Conservation (phyloP, 2,329 filamentous ascomycete species). For the Botryotinia convoluta region DNA sequence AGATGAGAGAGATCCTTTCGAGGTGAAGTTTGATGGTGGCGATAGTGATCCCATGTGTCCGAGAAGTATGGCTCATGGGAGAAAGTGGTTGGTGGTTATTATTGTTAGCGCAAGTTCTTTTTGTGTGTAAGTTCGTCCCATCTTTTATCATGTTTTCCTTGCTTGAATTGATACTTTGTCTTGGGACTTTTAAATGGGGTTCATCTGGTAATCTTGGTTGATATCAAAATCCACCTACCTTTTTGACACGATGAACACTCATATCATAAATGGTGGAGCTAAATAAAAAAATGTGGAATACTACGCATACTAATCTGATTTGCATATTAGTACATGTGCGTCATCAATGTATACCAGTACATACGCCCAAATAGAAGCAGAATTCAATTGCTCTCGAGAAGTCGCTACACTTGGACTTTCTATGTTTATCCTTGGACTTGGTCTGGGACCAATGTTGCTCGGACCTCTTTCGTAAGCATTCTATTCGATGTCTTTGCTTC, state of each 20-base stretch:
- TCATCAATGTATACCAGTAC: slow-evolving; percentile 88
- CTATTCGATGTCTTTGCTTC: slow-evolving; percentile 19
- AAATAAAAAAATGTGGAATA: not conserved
- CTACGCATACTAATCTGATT: not conserved
- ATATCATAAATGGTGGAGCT: not conserved
- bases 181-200: not conserved
- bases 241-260: not conserved
- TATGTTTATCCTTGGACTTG: slow-evolving; percentile 76
- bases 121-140: slow-evolving; percentile 67
- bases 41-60: slow-evolving; percentile 73
- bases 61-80: slow-evolving; percentile 60
- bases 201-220: not conserved
- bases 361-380: slow-evolving; percentile 70
- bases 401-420: slow-evolving; percentile 79
- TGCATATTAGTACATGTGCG: slow-evolving; percentile 63
- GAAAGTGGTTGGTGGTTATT: slow-evolving; percentile 76
- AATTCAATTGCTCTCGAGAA: slow-evolving; percentile 69
- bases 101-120: slow-evolving; percentile 73
- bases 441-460: slow-evolving; percentile 54
- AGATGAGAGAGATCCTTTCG: slow-evolving; percentile 49
- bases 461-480: slow-evolving; percentile 49
- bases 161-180: not conserved
- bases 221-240: not conserved
- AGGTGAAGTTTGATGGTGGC: slow-evolving; percentile 72
- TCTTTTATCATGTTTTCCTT: slow-evolving; percentile 6